Evolutionary conservation across 768 basidiomycete genomes (phyloP).

Genomic region (Hericium coralloides): DNA sequence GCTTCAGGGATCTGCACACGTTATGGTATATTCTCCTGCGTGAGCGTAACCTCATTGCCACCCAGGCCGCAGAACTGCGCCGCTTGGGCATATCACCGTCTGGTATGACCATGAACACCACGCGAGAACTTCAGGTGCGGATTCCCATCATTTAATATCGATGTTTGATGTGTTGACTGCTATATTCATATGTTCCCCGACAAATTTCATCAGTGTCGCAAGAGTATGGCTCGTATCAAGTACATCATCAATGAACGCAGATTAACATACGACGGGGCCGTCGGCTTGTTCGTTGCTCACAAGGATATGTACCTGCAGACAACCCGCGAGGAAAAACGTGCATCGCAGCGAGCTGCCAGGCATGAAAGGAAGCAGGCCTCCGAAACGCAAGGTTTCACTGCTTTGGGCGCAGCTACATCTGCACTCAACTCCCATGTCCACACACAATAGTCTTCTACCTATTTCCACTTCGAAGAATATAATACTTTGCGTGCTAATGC

Average conservation of each 20-base stretch:
- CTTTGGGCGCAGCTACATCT: background rate
- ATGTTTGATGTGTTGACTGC: too few relatives aligned
- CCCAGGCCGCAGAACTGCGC: constrained; percentile 73
- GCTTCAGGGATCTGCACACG: constrained; percentile 87
- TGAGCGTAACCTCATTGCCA: constrained; percentile 85
- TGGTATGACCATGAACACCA: background rate
- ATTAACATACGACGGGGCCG: constrained; percentile 70
- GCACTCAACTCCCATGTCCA: background rate
- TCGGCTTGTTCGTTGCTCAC: constrained; percentile 18
- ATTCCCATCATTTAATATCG: too few relatives aligned
- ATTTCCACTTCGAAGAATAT: background rate
- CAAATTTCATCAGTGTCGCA: constrained; percentile 58
- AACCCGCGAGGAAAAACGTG: background rate
- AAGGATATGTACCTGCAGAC: background rate
- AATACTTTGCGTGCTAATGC: too few relatives aligned
- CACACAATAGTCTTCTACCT: background rate
- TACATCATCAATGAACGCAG: constrained; percentile 86
- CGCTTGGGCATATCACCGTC: constrained; percentile 35
- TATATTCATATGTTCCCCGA: background rate
- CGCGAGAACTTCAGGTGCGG: constrained; percentile 10
- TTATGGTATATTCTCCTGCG: constrained; percentile 88
- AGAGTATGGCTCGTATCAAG: constrained; percentile 97
- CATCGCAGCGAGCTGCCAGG: background rate
- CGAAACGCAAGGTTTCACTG: background rate
- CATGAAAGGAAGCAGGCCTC: background rate